Evolutionary conservation across 441 rosid species (phyloP).

Genomic region (Bruguiera hainesii): DNA sequence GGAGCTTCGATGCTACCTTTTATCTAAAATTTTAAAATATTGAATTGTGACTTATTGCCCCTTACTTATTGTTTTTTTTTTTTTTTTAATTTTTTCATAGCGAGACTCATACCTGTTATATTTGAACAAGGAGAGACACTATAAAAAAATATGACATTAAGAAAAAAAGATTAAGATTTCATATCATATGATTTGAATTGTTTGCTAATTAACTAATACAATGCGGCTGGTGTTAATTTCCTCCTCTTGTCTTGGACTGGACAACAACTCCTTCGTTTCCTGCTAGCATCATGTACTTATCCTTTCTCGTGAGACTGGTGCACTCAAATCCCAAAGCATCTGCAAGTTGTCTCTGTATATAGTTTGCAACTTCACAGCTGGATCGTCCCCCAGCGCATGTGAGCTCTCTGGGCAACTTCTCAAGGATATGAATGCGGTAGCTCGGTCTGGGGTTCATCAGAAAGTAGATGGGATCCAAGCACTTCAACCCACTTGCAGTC

Average conservation of each 20-base stretch:
- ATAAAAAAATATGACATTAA: no score
- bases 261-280: slow-evolving; percentile 85
- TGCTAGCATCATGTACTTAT: slow-evolving; percentile 85
- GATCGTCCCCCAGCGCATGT: slow-evolving; percentile 76
- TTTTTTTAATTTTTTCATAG: no score
- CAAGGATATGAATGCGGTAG: slow-evolving; percentile 51
- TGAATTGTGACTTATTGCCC: no score
- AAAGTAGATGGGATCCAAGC: slow-evolving; percentile 79
- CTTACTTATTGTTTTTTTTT: no score
- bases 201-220: no score
- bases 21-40: no score
- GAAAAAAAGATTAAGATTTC: no score
- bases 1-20: no score
- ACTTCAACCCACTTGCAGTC: slow-evolving; percentile 84
- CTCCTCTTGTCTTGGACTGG: slow-evolving; percentile 12
- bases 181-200: no score
- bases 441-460: slow-evolving; percentile 84
- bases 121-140: no score
- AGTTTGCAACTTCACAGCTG: slow-evolving; percentile 76
- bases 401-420: slow-evolving; percentile 59
- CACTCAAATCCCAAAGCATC: slow-evolving; percentile 82
- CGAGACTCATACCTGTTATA: no score
- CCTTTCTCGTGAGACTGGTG: slow-evolving; percentile 73
- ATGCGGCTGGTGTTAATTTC: background rate
- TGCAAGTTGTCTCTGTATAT: slow-evolving; percentile 62